phyloP scores from a whole-genome alignment of 176 grass and related monocot genomes.

The Zoysia pacifica region DNA sequence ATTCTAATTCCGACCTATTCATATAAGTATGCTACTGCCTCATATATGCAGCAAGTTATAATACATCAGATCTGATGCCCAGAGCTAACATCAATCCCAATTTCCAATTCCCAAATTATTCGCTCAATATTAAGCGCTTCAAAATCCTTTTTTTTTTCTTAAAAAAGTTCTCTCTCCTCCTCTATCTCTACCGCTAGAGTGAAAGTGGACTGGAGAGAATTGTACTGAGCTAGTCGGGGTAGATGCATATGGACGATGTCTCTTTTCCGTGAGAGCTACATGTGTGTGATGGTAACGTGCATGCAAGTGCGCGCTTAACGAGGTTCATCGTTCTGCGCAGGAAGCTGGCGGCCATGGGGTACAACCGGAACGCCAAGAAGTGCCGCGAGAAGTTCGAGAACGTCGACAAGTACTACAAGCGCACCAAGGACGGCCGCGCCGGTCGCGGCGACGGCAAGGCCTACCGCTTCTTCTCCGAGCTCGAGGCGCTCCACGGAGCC shows the following conservation, averaged over 20 bases:
- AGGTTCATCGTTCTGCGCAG: slow-evolving; percentile 45
- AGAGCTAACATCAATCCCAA: slow-evolving; percentile 27
- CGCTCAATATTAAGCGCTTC: neutral
- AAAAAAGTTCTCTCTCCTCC: neutral
- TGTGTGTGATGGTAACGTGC: slow-evolving; percentile 34
- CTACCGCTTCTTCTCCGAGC: slow-evolving; percentile 92
- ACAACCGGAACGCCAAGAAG: slow-evolving; percentile 85
- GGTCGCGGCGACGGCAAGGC: slow-evolving; percentile 70
- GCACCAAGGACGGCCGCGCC: slow-evolving; percentile 79
- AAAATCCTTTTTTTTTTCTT: neutral
- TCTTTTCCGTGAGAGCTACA: slow-evolving; percentile 19
- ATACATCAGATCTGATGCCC: slow-evolving; percentile 26
- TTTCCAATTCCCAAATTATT: neutral
- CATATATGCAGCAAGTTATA: neutral
- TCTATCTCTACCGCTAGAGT: neutral
- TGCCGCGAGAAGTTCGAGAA: slow-evolving; percentile 98
- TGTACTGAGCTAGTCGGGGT: neutral
- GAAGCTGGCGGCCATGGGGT: slow-evolving; percentile 73
- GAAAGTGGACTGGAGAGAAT: neutral
- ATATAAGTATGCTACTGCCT: neutral
- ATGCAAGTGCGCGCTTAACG: slow-evolving; percentile 9
- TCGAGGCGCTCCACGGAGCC: slow-evolving; percentile 75
- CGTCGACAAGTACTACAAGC: slow-evolving; percentile 99
- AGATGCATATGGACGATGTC: neutral
- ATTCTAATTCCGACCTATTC: neutral